Conservation (phyloP, 306 rosid genomes). For the Lupinus albus region DNA sequence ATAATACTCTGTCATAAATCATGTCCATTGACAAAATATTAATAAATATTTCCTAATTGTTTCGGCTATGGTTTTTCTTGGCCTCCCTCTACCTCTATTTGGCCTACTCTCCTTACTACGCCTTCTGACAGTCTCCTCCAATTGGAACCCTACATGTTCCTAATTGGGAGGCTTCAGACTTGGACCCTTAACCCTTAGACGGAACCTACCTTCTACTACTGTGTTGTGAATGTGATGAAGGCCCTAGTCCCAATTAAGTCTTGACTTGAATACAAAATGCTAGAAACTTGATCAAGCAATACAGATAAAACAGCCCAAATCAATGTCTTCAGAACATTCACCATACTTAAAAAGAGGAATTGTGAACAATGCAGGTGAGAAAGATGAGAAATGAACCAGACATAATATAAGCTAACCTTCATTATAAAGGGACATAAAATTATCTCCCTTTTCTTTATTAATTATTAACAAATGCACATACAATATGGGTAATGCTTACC, state of each 20-base stretch:
- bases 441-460: conserved; percentile 1
- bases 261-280: background rate
- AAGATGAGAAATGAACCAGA: conserved; percentile 7
- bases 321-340: conserved; percentile 2
- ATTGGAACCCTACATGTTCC: background rate
- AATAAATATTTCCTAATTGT: no score
- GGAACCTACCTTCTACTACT: background rate
- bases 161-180: conserved; percentile 21
- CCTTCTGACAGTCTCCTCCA: no score
- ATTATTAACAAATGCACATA: background rate
- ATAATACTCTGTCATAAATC: no score
- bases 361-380: background rate
- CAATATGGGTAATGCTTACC: conserved; percentile 53
- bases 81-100: no score
- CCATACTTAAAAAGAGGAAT: conserved; percentile 11
- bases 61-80: no score
- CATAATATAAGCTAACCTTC: conserved; percentile 9
- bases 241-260: conserved; percentile 2
- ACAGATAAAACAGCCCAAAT: conserved; percentile 9
- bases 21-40: no score
- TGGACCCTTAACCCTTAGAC: conserved; percentile 17
- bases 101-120: no score
- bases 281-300: conserved; percentile 16
- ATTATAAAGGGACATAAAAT: background rate
- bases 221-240: background rate